A percentile compares a stretch with the other conserved stretches of the same genome.
phyloP scores from a whole-genome alignment of 805 yeast genomes.

The Pichia scutulata region DNA sequence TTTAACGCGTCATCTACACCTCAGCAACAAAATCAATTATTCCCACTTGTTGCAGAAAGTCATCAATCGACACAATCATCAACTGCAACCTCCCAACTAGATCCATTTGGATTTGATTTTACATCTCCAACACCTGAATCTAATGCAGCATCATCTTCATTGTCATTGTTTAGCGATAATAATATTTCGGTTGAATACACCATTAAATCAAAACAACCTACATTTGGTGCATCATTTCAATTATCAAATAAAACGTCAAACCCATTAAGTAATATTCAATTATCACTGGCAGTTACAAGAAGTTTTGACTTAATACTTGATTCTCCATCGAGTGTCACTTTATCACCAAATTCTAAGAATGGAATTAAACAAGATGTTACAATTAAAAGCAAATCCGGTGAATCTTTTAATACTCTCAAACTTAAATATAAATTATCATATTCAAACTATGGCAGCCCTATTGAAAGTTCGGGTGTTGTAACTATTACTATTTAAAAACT shows the following conservation, averaged over 20 bases:
- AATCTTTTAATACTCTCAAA: constrained; percentile 32
- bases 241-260: constrained; percentile 30
- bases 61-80: background rate
- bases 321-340: constrained; percentile 19
- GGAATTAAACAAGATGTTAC: constrained; percentile 22
- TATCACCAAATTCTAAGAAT: constrained; percentile 14
- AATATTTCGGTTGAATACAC: constrained; percentile 22
- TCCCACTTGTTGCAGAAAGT: constrained; percentile 1
- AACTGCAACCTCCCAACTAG: constrained; percentile 15
- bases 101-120: constrained; percentile 31
- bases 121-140: background rate
- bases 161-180: constrained; percentile 13
- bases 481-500: constrained; percentile 8
- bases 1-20: constrained; percentile 9
- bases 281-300: constrained; percentile 30
- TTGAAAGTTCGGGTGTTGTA: constrained; percentile 53
- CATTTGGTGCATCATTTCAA: constrained; percentile 15
- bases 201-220: constrained; percentile 13
- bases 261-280: constrained; percentile 42
- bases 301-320: constrained; percentile 21
- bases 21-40: background rate
- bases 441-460: constrained; percentile 35
- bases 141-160: background rate
- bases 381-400: constrained; percentile 16
- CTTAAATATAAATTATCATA: constrained; percentile 71